phyloP scores from a whole-genome alignment of 1,139 yeast species.

The Lodderomyces pseudojiufengensis region DNA sequence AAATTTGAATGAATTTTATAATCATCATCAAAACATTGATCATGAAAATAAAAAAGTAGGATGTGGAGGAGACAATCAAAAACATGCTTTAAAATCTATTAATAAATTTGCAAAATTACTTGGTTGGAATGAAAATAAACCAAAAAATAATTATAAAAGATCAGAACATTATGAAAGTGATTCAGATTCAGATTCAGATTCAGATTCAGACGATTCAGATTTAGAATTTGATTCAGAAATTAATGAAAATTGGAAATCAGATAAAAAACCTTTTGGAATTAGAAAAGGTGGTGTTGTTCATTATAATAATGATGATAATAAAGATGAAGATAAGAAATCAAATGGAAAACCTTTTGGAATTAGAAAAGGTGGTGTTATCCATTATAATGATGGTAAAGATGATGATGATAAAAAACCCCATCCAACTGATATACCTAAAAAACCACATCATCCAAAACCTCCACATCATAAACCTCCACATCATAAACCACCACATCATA shows the following conservation, averaged over 20 bases:
- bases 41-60: neutral
- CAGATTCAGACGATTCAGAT: constrained; percentile 9
- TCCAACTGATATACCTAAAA: constrained; percentile 2
- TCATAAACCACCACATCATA: constrained; percentile 2
- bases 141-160: neutral
- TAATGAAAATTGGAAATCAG: neutral
- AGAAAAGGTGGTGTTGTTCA: neutral
- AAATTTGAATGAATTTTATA: no score
- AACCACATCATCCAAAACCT: constrained; percentile 5
- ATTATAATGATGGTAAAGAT: constrained; percentile 4
- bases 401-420: constrained; percentile 1
- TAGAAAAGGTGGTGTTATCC: constrained; percentile 2
- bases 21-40: no score
- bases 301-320: neutral
- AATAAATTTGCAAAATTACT: no score
- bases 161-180: neutral
- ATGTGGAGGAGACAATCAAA: neutral
- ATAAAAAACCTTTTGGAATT: neutral
- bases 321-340: neutral
- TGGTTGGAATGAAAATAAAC: neutral
- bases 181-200: constrained; percentile 3
- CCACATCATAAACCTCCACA: constrained; percentile 7
- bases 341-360: neutral
- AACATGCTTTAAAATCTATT: no score
- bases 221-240: constrained; percentile 4